Percentiles rank a stretch among this genome's conserved stretches.
These are phyloP conservation scores for Aquilaria malaccensis DNA, from an alignment of 345 rosid genomes.

Conservation along the genomic window DNA sequence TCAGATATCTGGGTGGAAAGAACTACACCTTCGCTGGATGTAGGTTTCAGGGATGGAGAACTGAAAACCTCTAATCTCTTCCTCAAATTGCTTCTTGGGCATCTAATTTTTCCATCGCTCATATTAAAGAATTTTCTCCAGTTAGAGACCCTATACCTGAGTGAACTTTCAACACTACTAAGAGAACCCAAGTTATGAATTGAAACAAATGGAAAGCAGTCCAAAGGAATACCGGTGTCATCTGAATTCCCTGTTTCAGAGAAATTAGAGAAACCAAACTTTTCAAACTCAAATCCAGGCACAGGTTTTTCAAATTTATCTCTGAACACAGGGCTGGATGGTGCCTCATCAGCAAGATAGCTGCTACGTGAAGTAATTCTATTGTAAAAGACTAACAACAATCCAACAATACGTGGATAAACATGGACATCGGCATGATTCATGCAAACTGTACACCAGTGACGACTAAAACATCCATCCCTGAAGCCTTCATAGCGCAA, in stretches of 20 bases:
- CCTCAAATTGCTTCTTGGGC: constrained; percentile 26
- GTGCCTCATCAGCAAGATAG: constrained; percentile 18
- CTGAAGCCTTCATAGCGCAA: constrained; percentile 46
- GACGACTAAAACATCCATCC: constrained; percentile 19
- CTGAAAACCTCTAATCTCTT: constrained; percentile 18
- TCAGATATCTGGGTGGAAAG: constrained; percentile 20
- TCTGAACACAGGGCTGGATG: constrained; percentile 15
- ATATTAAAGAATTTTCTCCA: constrained; percentile 46
- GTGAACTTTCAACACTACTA: constrained; percentile 46
- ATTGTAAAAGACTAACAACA: constrained; percentile 44
- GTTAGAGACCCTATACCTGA: constrained; percentile 36
- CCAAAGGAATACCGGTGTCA: constrained; percentile 48
- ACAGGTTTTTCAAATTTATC: constrained; percentile 21
- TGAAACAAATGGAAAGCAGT: constrained; percentile 62
- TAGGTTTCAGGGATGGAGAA: constrained; percentile 16
- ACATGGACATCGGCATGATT: constrained; percentile 74
- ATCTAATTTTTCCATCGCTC: constrained; percentile 30
- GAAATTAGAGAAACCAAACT: constrained; percentile 76
- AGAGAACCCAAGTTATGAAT: constrained; percentile 41
- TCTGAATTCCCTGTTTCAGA: constrained; percentile 39
- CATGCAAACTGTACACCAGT: constrained; percentile 41
- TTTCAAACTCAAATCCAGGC: constrained; percentile 39
- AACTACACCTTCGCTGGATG: constrained; percentile 19
- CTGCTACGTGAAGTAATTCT: constrained; percentile 37
- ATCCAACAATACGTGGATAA: constrained; percentile 53